Base-by-base conservation (phyloP, 2,329 filamentous ascomycete genomes). In the Chaetomium globosum region DNA sequence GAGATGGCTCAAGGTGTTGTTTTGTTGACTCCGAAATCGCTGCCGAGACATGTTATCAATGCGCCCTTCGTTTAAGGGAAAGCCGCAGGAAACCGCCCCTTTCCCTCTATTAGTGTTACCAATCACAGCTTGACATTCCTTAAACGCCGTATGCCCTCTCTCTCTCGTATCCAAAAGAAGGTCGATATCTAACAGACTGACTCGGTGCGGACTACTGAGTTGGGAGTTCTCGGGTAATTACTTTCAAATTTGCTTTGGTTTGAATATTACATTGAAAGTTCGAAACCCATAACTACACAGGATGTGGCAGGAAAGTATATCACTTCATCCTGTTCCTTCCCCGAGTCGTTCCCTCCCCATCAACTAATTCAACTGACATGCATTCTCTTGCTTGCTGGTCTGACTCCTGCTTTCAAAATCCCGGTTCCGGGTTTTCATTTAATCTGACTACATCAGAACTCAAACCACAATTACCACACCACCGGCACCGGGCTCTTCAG, bases 401-500 rank as follows among this genome's bases (percentile, higher is more conserved):
- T 12, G 33, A 36, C 9, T 36, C 12, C 33, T 1, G 3, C 33
- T 36, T 36, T 4, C 26, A 26, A 10, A 36, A 36, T 36, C 8
- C 31, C 33, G 2, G 1, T 36, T 36, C 1, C 31, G 2, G 12
- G 1, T 36, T 36, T 12, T 3, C 33, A 12, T 12, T 12, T 36
- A 6, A 36, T 36, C 12, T 3, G 9, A 10, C 12, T 31, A 31
- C 31, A 2, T 26, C 4, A 26, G 2, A 26, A 26, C 31, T 10
- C 31, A 31, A 31, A 3, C 39, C 39, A 46, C 4, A 56, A 43
- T 64, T 21, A 73, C 39, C 69, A 75, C 10, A 74, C 72, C 26
- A 19, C 64, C 12, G 73, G 70, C 49, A 67, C 61, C n/a, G 67
- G 68, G n/a, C 49, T 66, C 64, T 64, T 69, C 6, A 75, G 39